These are phyloP conservation scores for Trifolium dubium DNA, from an alignment of 306 rosid genomes.

Conservation along the genomic window DNA sequence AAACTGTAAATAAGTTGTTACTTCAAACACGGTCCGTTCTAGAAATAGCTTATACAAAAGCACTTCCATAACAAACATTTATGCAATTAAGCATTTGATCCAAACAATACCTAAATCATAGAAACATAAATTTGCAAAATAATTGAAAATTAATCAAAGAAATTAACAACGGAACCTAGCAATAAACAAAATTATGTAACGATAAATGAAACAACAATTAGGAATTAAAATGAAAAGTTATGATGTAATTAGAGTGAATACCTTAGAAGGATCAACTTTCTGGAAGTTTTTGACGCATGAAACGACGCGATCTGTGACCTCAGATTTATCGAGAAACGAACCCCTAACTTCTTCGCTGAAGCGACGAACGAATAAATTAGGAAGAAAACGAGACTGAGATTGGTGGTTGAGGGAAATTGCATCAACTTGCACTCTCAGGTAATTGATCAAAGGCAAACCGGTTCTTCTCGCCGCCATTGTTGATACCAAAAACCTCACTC, in stretches of 20 bases:
- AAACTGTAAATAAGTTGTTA: background rate
- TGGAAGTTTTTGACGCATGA: conserved; percentile 91
- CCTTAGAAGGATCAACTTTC: conserved; percentile 94
- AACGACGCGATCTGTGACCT: conserved; percentile 92
- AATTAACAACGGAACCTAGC: background rate
- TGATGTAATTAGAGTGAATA: too few species aligned
- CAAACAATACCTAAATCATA: background rate
- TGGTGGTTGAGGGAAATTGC: conserved; percentile 30
- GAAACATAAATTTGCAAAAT: background rate
- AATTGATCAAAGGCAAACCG: conserved; percentile 54
- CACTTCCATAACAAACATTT: background rate
- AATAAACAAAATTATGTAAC: background rate
- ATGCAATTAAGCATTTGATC: background rate
- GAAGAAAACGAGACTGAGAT: conserved; percentile 37
- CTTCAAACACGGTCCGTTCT: background rate
- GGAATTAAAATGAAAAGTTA: too few species aligned
- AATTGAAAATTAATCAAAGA: background rate
- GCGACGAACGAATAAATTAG: conserved; percentile 57
- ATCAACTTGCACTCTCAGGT: conserved; percentile 73
- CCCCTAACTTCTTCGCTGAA: conserved; percentile 83
- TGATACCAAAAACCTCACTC: conserved; percentile 19
- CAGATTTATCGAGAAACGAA: conserved; percentile 86
- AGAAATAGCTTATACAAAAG: background rate
- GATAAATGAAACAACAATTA: background rate
- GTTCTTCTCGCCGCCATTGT: conserved; percentile 81